These are phyloP conservation scores for Colletotrichum paranaense DNA, from an alignment of 2,329 filamentous ascomycete species.

Conservation along the genomic window DNA sequence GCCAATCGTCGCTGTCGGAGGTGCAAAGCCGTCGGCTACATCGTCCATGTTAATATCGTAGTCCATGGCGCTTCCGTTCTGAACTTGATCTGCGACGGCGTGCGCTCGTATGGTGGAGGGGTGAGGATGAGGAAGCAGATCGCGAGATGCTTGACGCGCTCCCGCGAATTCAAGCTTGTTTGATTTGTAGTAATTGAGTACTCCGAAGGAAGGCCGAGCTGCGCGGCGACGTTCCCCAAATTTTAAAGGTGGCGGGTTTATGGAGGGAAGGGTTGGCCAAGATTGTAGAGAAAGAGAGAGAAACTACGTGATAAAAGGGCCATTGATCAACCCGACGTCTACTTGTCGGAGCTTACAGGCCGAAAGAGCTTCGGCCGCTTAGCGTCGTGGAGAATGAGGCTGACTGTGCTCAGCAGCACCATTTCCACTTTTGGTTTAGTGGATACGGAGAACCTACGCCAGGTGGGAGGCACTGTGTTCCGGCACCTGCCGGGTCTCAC, in stretches of 20 bases:
- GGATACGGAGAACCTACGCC: no score
- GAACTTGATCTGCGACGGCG: neutral
- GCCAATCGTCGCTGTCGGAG: neutral
- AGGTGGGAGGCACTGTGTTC: neutral
- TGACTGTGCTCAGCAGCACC: neutral
- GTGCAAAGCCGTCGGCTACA: slow-evolving; percentile 51
- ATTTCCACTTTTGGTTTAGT: neutral
- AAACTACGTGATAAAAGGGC: neutral
- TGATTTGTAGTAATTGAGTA: neutral
- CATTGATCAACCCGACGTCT: neutral
- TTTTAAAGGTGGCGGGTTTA: neutral
- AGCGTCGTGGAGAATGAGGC: slow-evolving; percentile 10
- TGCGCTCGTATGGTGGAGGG: slow-evolving; percentile 37
- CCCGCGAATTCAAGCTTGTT: neutral
- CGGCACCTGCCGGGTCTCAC: neutral
- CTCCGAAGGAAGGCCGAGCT: neutral
- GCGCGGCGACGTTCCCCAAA: no score
- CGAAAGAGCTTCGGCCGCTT: neutral
- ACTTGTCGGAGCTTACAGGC: neutral
- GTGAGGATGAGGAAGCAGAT: neutral
- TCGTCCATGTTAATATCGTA: slow-evolving; percentile 79
- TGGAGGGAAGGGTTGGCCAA: neutral
- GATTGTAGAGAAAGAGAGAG: neutral
- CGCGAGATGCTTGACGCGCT: neutral
- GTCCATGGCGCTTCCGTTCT: slow-evolving; percentile 65